phyloP scores from a whole-genome alignment of 2,329 filamentous ascomycete genomes.

The Taxawa tesnikishii region DNA sequence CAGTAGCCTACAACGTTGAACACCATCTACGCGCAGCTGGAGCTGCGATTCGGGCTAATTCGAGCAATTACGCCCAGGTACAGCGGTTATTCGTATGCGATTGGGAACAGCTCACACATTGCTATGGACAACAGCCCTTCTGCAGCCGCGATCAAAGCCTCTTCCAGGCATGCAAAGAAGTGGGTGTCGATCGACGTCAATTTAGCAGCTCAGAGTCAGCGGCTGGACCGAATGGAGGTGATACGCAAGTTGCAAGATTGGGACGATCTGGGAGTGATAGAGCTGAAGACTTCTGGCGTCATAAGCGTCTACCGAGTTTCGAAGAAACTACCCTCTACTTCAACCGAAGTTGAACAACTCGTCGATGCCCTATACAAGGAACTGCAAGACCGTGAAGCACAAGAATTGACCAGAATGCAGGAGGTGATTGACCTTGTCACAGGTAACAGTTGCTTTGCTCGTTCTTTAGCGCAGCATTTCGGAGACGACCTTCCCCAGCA shows the following conservation, averaged over 20 bases:
- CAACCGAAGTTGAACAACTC: slow-evolving; percentile 31
- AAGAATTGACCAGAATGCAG: slow-evolving; percentile 39
- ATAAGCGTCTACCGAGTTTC: slow-evolving; percentile 42
- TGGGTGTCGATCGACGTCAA: slow-evolving; percentile 39
- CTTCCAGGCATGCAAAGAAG: slow-evolving; percentile 29
- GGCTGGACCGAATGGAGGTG: slow-evolving; percentile 33
- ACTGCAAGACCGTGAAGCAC: slow-evolving; percentile 40
- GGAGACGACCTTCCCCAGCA: slow-evolving; percentile 38
- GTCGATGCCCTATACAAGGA: slow-evolving; percentile 36
- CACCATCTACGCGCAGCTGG: slow-evolving; percentile 45
- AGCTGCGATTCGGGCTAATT: slow-evolving; percentile 45
- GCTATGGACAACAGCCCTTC: slow-evolving; percentile 32
- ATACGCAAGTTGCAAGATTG: slow-evolving; percentile 44
- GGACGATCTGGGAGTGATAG: slow-evolving; percentile 36
- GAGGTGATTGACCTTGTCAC: slow-evolving; percentile 44
- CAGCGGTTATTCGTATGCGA: slow-evolving; percentile 40
- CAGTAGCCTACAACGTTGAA: too few species aligned
- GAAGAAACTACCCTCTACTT: slow-evolving; percentile 30
- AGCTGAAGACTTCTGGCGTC: slow-evolving; percentile 40
- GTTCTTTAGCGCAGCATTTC: slow-evolving; percentile 43
- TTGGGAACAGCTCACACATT: slow-evolving; percentile 18
- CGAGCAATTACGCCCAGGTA: slow-evolving; percentile 47
- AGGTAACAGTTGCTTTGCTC: slow-evolving; percentile 37
- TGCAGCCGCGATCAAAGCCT: slow-evolving; percentile 31
- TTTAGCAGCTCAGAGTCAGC: slow-evolving; percentile 16